Evolutionary conservation across 169 alveolate species (phyloP).

Genomic region (Plasmodium falciparum): DNA sequence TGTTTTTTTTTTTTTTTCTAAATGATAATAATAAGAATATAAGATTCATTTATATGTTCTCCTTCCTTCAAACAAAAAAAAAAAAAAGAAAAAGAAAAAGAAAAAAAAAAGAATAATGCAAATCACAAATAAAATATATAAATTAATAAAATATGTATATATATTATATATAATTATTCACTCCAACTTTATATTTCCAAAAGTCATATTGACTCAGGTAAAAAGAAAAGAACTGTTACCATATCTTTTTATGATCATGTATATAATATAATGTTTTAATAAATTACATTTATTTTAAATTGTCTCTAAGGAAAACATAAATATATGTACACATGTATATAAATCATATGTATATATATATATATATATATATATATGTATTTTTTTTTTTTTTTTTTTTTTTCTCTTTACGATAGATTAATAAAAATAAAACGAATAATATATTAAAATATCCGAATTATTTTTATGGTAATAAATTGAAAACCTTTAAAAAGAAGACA

Average conservation of each 20-base stretch:
- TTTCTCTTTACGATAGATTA: slow-evolving; percentile 11
- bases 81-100: not conserved
- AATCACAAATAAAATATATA: slow-evolving; percentile 61
- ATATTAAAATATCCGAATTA: slow-evolving; percentile 37
- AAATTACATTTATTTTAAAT: too few relatives aligned
- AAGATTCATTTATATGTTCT: too few relatives aligned
- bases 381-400: not conserved
- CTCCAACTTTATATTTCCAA: slow-evolving; percentile 6
- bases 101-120: slow-evolving; percentile 60
- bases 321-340: not conserved
- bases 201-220: too few relatives aligned
- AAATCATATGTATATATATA: not conserved
- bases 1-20: slow-evolving; percentile 8
- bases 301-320: not conserved
- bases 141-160: slow-evolving; percentile 61
- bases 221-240: too few relatives aligned
- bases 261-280: too few relatives aligned
- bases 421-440: slow-evolving; percentile 37
- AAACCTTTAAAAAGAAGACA: too few relatives aligned
- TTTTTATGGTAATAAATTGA: slow-evolving; percentile 32
- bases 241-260: too few relatives aligned
- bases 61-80: not conserved
- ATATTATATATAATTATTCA: slow-evolving; percentile 30
- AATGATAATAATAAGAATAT: not conserved
- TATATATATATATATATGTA: too few relatives aligned